Conservation (phyloP, 306 rosid species). For the Neltuma alba region DNA sequence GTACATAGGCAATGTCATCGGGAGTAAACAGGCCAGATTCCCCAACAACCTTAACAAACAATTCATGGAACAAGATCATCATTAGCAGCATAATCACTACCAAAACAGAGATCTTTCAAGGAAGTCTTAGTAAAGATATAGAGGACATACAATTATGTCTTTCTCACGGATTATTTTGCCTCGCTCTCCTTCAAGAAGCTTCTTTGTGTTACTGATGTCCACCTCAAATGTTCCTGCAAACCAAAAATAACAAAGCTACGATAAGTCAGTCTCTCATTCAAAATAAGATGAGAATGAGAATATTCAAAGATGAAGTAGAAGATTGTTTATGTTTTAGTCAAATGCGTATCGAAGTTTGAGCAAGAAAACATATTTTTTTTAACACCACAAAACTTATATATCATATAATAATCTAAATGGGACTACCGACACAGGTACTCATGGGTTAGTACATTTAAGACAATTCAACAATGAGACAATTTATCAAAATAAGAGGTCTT, state of each 20-base stretch:
- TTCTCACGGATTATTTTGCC: constrained; percentile 67
- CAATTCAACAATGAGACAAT: neutral
- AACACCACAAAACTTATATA: neutral
- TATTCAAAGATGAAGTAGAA: neutral
- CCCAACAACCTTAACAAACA: constrained; percentile 74
- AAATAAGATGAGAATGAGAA: neutral
- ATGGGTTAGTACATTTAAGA: neutral
- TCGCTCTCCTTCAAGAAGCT: constrained; percentile 92
- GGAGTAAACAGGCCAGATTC: constrained; percentile 92
- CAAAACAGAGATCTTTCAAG: neutral
- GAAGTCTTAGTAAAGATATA: neutral
- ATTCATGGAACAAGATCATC: constrained; percentile 1
- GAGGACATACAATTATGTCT: constrained; percentile 58
- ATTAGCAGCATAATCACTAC: constrained; percentile 11
- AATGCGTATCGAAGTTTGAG: neutral
- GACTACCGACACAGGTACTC: neutral
- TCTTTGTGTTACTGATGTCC: constrained; percentile 82
- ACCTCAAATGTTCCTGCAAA: constrained; percentile 84
- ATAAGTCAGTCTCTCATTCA: neutral
- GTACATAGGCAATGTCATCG: constrained; percentile 83
- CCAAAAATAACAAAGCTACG: constrained; percentile 9
- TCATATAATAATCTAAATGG: neutral
- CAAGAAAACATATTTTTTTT: neutral
- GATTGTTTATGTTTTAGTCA: neutral
- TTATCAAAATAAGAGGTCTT: too few relatives aligned